phyloP scores from a whole-genome alignment of 768 basidiomycete species.

The Asterophora lycoperdoides region DNA sequence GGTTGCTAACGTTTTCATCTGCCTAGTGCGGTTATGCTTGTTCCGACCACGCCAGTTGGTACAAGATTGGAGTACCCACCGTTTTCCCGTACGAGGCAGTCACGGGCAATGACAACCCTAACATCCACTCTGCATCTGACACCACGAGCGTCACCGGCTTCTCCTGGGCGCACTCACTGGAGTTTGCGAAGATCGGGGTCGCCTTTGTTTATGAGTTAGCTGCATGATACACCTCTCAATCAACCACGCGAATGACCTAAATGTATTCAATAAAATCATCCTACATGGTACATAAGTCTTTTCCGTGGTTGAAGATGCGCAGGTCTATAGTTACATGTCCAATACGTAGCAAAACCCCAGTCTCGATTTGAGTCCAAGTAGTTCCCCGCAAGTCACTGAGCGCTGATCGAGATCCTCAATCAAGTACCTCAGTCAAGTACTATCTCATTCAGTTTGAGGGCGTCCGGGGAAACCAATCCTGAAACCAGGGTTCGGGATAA shows the following conservation, averaged over 20 bases:
- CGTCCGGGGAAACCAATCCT: constrained; percentile 58
- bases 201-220: constrained; percentile 54
- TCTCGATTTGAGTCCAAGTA: too few species aligned
- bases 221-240: constrained; percentile 13
- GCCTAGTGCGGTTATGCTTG: constrained; percentile 36
- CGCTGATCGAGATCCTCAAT: too few species aligned
- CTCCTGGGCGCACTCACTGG: constrained; percentile 46
- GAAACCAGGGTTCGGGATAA: constrained; percentile 29
- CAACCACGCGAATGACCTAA: too few species aligned
- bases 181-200: constrained; percentile 58
- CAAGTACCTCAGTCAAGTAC: too few species aligned
- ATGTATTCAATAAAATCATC: too few species aligned
- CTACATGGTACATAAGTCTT: too few species aligned
- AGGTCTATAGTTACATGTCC: too few species aligned
- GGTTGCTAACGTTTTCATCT: too few species aligned
- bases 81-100: constrained; percentile 42
- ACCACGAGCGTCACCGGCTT: constrained; percentile 45
- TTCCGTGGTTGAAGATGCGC: too few species aligned
- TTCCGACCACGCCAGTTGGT: constrained; percentile 46
- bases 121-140: constrained; percentile 39
- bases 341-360: too few species aligned
- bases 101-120: constrained; percentile 40
- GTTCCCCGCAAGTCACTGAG: too few species aligned
- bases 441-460: constrained; percentile 5
- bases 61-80: constrained; percentile 36